A percentile compares a stretch with the other conserved stretches of the same genome.
These are phyloP conservation scores for Ligustrum vulgare DNA, from an alignment of 257 asterid genomes.

Conservation along the genomic window DNA sequence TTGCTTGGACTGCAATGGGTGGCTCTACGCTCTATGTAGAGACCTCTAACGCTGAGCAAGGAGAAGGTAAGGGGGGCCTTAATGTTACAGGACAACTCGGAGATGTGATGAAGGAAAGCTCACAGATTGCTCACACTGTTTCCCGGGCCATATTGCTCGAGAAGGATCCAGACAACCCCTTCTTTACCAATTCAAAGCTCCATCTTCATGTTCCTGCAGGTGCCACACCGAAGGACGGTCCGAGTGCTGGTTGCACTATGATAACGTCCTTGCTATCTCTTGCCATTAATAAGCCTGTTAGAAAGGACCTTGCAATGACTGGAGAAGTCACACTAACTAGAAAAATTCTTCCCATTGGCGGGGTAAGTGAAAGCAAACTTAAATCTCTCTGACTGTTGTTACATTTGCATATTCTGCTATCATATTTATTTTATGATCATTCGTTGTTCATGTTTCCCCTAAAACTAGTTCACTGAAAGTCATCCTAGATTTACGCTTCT, in stretches of 20 bases:
- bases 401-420: neutral
- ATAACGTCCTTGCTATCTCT: slow-evolving; percentile 89
- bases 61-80: slow-evolving; percentile 87
- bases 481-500: neutral
- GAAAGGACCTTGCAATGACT: slow-evolving; percentile 96
- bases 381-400: neutral
- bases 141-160: slow-evolving; percentile 72
- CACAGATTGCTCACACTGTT: slow-evolving; percentile 90
- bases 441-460: no score
- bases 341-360: slow-evolving; percentile 96
- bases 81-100: slow-evolving; percentile 91
- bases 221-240: slow-evolving; percentile 98
- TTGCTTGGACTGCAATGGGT: slow-evolving; percentile 99
- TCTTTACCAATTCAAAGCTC: slow-evolving; percentile 73
- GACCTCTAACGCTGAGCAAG: slow-evolving; percentile 73
- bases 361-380: slow-evolving; percentile 57
- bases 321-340: slow-evolving; percentile 91
- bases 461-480: no score
- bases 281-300: slow-evolving; percentile 72
- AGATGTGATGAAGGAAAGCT: slow-evolving; percentile 97
- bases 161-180: slow-evolving; percentile 65
- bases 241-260: slow-evolving; percentile 99
- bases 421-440: neutral
- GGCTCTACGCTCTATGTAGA: slow-evolving; percentile 95
- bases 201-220: slow-evolving; percentile 99